phyloP scores from a whole-genome alignment of 31 red algal species.

The Odonthalia washingtoniensis region DNA sequence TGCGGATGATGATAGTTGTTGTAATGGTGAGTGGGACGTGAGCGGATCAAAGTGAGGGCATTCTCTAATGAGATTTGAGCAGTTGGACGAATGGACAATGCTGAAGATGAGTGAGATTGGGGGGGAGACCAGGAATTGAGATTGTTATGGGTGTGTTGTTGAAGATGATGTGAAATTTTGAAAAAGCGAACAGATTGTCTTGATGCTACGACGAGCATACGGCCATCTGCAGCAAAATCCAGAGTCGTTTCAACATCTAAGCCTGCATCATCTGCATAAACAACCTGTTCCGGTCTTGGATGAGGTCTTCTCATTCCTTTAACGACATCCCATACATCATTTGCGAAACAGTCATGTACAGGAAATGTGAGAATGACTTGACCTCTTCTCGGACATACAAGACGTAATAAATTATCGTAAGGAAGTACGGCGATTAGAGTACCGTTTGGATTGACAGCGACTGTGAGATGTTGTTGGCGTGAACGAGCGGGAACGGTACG shows the following conservation, averaged over 20 bases:
- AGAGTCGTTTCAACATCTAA: conserved; percentile 57
- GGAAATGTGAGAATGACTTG: background rate
- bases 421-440: conserved; percentile 53
- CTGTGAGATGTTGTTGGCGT: conserved; percentile 41
- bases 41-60: background rate
- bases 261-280: conserved; percentile 48
- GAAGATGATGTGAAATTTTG: conserved; percentile 1
- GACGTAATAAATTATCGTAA: conserved; percentile 61
- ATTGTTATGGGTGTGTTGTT: no score
- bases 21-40: conserved; percentile 9
- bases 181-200: background rate
- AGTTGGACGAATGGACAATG: background rate
- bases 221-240: background rate
- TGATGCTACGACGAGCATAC: background rate
- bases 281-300: background rate
- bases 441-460: conserved; percentile 43
- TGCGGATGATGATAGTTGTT: background rate
- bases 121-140: no score
- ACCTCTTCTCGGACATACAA: conserved; percentile 7
- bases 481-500: conserved; percentile 43
- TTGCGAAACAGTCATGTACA: conserved; percentile 16
- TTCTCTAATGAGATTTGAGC: background rate
- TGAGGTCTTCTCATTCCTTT: conserved; percentile 3
- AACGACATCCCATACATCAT: conserved; percentile 45
- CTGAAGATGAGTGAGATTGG: no score